Base-by-base conservation (phyloP, 768 basidiomycete genomes). In the Nidularia sp. region DNA sequence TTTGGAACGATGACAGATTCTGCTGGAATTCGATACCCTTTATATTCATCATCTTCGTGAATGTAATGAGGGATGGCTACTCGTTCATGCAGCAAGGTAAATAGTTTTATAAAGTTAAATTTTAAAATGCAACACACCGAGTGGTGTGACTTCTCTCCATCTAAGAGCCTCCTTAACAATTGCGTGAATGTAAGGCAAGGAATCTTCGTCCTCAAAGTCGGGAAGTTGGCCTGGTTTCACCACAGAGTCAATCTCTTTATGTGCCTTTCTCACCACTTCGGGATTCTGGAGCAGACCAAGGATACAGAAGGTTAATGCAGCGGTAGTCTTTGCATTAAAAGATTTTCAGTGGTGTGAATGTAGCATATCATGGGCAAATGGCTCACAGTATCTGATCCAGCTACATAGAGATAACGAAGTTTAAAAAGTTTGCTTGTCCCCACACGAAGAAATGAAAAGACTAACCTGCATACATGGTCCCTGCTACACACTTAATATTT, bases 1-100 rank as follows among this genome's bases (percentile, higher is more conserved):
- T 71, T 71, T 2, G 62, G 45, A 35, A 70, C 52, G 45, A 69
- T 49, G 12, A 66, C 57, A 2, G 66, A 52, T 2, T 59, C 66
- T 35, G 64, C 65, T 0, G 71, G 72, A 41, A 76, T 70, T 48
- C 56, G 45, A 45, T 70, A 70, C 0, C 70, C 72, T 22, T 60
- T 54, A 53, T 73, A 75, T 4, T 62, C 53, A 53, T 73, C 69
- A 9, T 73, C 70, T 6, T 61, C 59, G 5, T 49, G 52, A 5
- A 60, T 55, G 9, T 57, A 51, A 54, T 72, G 73, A 7, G 69
- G 66, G 7, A 69, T 18, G 12, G 58, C 73, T 72, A 50, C 62
- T 39, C n/a, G n/a, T 39, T 39, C 36, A 7, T 8, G 7, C 36
- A 39, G 36, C 36, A 8, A 39, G 7, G 36, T 39, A n/a, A 39